Evolutionary conservation across 179 eudicot species (phyloP).

Genomic region (Gypsophila paniculata): DNA sequence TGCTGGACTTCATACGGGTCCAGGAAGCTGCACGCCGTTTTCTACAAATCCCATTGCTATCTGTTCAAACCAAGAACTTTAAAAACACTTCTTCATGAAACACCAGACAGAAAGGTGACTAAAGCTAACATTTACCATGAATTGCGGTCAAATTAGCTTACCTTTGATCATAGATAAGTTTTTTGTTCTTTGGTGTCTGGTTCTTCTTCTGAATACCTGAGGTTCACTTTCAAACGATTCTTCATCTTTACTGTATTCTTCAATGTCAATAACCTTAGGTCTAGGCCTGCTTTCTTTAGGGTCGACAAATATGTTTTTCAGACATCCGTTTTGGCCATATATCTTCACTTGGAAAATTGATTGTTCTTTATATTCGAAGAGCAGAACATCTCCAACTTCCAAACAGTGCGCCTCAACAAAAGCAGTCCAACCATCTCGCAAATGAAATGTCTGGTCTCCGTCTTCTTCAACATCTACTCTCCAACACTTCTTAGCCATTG

Average conservation of each 20-base stretch:
- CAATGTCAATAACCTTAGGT: constrained; percentile 7
- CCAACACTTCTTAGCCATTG: constrained; percentile 26
- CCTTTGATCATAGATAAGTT: background rate
- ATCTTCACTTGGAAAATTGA: constrained; percentile 29
- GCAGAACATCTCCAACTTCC: constrained; percentile 29
- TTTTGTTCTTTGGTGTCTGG: background rate
- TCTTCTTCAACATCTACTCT: constrained; percentile 32
- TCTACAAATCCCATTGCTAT: constrained; percentile 9
- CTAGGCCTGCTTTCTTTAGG: background rate
- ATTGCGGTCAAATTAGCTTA: constrained; percentile 7
- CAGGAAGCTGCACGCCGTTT: background rate
- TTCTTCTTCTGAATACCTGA: background rate
- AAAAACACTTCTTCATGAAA: background rate
- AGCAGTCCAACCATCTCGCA: constrained; percentile 31
- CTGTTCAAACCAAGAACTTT: constrained; percentile 10
- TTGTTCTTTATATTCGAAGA: constrained; percentile 28
- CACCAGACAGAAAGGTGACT: background rate
- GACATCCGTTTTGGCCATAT: constrained; percentile 28
- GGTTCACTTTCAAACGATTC: constrained; percentile 20
- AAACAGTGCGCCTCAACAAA: constrained; percentile 30
- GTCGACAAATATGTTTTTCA: background rate
- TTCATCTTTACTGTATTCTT: constrained; percentile 17
- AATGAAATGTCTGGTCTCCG: constrained; percentile 19
- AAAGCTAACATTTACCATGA: background rate
- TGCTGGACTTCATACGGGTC: background rate